Percentiles rank a stretch among this genome's conserved stretches.
Evolutionary conservation across 2,329 filamentous ascomycete species (phyloP).

Genomic region (Xenoacremonium recifei): DNA sequence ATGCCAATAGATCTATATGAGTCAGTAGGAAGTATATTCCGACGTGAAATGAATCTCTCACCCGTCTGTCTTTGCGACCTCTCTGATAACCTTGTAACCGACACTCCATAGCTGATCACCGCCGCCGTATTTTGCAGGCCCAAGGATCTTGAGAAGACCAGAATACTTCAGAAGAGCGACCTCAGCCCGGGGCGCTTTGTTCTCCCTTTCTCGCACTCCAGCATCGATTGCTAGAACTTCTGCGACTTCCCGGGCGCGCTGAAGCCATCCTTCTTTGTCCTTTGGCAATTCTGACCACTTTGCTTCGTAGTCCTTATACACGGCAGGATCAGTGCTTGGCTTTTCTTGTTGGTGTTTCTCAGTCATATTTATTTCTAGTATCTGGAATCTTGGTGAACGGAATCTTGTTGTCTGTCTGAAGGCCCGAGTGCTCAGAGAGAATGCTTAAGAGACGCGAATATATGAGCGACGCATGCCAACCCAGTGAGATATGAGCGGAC

Average conservation of each 20-base stretch:
- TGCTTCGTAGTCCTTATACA: slow-evolving; percentile 35
- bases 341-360: not conserved
- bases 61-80: slow-evolving; percentile 64
- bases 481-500: no score
- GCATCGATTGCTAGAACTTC: slow-evolving; percentile 34
- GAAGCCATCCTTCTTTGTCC: slow-evolving; percentile 34
- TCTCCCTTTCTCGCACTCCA: slow-evolving; percentile 33
- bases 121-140: slow-evolving; percentile 40
- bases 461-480: no score
- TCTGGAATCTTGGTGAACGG: no score
- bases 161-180: slow-evolving; percentile 41
- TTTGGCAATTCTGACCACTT: slow-evolving; percentile 35
- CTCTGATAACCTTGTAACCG: slow-evolving; percentile 58
- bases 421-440: no score
- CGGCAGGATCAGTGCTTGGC: slow-evolving; percentile 31
- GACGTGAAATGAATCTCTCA: slow-evolving; percentile 20
- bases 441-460: no score
- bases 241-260: slow-evolving; percentile 38
- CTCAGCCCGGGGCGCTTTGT: slow-evolving; percentile 40
- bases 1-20: slow-evolving; percentile 55
- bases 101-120: slow-evolving; percentile 45
- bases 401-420: no score
- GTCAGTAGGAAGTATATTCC: fast-evolving
- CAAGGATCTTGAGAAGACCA: slow-evolving; percentile 38
- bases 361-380: not conserved